These are phyloP conservation scores for Penicillium sp. DNA, from an alignment of 2,329 filamentous ascomycete genomes.

Conservation along the genomic window DNA sequence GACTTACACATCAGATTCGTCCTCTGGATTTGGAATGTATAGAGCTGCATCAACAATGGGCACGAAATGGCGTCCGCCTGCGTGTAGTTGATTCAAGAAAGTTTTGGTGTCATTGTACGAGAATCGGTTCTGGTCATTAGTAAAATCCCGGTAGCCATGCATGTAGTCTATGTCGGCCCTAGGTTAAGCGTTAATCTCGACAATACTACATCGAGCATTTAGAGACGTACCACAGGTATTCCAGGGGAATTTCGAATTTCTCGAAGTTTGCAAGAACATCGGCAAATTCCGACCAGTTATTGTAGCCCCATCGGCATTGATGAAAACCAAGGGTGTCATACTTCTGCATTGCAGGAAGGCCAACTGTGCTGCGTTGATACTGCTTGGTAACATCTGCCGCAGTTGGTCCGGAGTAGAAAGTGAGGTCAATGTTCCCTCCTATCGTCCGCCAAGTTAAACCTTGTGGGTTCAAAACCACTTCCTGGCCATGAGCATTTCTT, in stretches of 20 bases:
- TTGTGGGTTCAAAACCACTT: slow-evolving; percentile 67
- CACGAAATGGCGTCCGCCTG: slow-evolving; percentile 61
- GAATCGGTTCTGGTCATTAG: slow-evolving; percentile 59
- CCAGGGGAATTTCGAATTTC: slow-evolving; percentile 61
- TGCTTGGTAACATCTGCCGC: slow-evolving; percentile 71
- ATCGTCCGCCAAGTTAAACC: slow-evolving; percentile 75
- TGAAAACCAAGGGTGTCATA: slow-evolving; percentile 84
- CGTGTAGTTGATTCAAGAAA: slow-evolving; percentile 60
- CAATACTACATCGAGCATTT: neutral
- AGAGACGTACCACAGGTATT: slow-evolving; percentile 50
- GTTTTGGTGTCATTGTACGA: slow-evolving; percentile 53
- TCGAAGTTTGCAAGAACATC: slow-evolving; percentile 60
- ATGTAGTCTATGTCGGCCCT: slow-evolving; percentile 60
- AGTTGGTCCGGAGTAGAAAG: slow-evolving; percentile 76
- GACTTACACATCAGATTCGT: slow-evolving; percentile 66
- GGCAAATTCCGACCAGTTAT: slow-evolving; percentile 71
- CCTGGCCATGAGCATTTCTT: slow-evolving; percentile 77
- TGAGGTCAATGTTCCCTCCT: slow-evolving; percentile 78
- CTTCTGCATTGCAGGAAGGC: slow-evolving; percentile 76
- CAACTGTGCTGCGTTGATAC: slow-evolving; percentile 70
- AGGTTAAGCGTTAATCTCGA: neutral
- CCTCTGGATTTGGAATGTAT: slow-evolving; percentile 74
- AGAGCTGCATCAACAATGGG: slow-evolving; percentile 69
- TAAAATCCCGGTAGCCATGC: slow-evolving; percentile 65
- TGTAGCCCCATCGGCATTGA: slow-evolving; percentile 83